A percentile compares a stretch with the other conserved stretches of the same genome.
phyloP scores from a whole-genome alignment of 2,329 filamentous ascomycete genomes.

The Coniella lustricola region DNA sequence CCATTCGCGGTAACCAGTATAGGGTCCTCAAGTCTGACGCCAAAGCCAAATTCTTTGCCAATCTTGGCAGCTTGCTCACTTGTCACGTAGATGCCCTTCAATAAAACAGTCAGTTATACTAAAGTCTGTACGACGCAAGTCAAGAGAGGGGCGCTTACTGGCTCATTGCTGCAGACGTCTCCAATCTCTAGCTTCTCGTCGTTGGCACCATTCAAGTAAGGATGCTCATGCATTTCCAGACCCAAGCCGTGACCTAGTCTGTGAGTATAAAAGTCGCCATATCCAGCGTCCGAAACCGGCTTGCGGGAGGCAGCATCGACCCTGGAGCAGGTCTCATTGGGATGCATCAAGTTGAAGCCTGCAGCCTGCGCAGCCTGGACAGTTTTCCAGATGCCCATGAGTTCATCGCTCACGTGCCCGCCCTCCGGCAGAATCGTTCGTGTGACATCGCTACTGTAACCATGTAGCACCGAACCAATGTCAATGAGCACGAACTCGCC shows the following conservation, averaged over 20 bases:
- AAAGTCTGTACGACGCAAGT: background rate
- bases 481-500: constrained; percentile 25
- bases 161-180: constrained; percentile 24
- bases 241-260: constrained; percentile 24
- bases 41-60: constrained; percentile 21
- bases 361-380: constrained; percentile 22
- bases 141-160: constrained; percentile 16
- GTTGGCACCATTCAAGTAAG: constrained; percentile 26
- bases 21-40: constrained; percentile 24
- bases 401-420: constrained; percentile 19
- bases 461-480: constrained; percentile 24
- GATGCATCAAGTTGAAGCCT: constrained; percentile 21
- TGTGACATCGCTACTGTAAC: constrained; percentile 25
- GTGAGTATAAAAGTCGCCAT: constrained; percentile 24
- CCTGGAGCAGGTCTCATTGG: constrained; percentile 23
- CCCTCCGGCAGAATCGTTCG: constrained; percentile 22
- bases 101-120: background rate
- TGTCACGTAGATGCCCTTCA: constrained; percentile 27
- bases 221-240: constrained; percentile 25
- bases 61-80: constrained; percentile 22
- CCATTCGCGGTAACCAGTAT: constrained; percentile 23
- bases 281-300: constrained; percentile 20
- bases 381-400: constrained; percentile 22
- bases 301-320: constrained; percentile 23
- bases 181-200: constrained; percentile 22